Evolutionary conservation across 2,329 filamentous ascomycete species (phyloP).

Genomic region (Fusarium setosum): DNA sequence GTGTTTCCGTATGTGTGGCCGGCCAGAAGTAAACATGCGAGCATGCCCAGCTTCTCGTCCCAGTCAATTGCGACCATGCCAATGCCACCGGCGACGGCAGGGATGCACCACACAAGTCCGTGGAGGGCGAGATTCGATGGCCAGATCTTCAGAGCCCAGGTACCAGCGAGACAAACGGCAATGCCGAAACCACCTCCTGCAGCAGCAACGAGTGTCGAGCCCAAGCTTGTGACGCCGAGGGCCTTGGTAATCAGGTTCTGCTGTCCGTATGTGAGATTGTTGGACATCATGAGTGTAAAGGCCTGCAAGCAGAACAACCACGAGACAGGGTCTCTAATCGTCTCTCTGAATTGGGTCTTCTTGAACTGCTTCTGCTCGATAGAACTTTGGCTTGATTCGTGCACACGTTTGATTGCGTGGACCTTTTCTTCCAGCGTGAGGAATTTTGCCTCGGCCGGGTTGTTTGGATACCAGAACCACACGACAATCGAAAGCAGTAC

Average conservation of each 20-base stretch:
- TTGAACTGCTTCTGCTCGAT: conserved; percentile 53
- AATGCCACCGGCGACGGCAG: conserved; percentile 41
- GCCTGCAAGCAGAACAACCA: conserved; percentile 47
- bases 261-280: conserved; percentile 54
- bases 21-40: conserved; percentile 44
- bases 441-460: conserved; percentile 50
- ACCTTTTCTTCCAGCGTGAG: conserved; percentile 53
- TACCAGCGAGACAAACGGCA: conserved; percentile 46
- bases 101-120: conserved; percentile 42
- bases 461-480: conserved; percentile 50
- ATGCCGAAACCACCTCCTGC: conserved; percentile 51
- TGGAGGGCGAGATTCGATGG: conserved; percentile 48
- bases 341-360: conserved; percentile 43
- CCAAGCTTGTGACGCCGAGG: conserved; percentile 50
- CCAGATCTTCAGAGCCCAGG: conserved; percentile 43
- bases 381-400: conserved; percentile 44
- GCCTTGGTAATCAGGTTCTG: conserved; percentile 51
- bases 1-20: conserved; percentile 49
- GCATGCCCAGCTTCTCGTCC: conserved; percentile 37
- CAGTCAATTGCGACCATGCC: conserved; percentile 43
- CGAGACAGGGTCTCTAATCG: conserved; percentile 44
- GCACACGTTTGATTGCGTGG: conserved; percentile 48
- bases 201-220: conserved; percentile 52
- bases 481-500: conserved; percentile 46
- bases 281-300: conserved; percentile 49